Evolutionary conservation across 441 rosid species (phyloP).

Genomic region (Theobroma grandiflorum): DNA sequence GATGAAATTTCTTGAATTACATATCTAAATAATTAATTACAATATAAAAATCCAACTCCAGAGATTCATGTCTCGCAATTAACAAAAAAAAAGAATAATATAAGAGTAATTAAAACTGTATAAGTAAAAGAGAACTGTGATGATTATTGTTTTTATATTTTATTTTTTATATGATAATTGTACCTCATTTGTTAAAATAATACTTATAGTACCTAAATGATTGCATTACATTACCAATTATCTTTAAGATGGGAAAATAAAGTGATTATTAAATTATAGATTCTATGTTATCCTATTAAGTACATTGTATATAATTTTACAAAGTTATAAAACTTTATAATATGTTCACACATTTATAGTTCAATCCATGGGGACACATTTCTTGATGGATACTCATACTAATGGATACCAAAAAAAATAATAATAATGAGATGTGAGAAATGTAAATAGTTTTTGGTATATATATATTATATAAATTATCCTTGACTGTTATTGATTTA

Average conservation of each 20-base stretch:
- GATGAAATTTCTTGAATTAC: too few relatives aligned
- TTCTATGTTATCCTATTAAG: too few relatives aligned
- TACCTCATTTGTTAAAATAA: background rate
- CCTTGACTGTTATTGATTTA: background rate
- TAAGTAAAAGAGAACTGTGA: background rate
- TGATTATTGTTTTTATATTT: background rate
- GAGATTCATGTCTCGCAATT: background rate
- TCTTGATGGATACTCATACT: background rate
- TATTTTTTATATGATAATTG: slow-evolving; percentile 2
- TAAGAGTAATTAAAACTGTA: background rate
- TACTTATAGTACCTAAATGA: background rate
- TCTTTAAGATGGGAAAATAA: background rate
- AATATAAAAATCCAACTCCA: background rate
- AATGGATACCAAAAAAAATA: background rate
- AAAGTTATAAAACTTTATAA: too few relatives aligned
- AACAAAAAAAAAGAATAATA: background rate
- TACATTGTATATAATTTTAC: too few relatives aligned
- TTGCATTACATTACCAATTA: background rate
- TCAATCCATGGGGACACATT: background rate
- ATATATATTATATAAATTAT: too few relatives aligned
- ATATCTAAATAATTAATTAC: background rate
- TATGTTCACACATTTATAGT: background rate
- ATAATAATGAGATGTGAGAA: background rate
- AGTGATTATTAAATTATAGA: background rate
- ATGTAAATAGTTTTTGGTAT: too few relatives aligned